Evolutionary conservation across 805 yeast genomes (phyloP).

Genomic region (Nakazawaea sp.): DNA sequence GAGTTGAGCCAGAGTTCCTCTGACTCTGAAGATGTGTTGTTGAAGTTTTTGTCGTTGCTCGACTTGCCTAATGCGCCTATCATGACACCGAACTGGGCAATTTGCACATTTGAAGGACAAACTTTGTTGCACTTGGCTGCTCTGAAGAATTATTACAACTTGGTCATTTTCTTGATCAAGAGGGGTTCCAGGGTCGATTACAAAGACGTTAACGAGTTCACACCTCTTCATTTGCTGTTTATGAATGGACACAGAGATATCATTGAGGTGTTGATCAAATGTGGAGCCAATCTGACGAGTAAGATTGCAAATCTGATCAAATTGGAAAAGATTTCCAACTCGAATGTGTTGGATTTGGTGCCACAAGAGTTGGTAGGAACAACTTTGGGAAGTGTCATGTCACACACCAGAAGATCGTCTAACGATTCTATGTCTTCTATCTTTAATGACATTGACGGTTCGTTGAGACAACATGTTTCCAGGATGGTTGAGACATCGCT

Average conservation of each 20-base stretch:
- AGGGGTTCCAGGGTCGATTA: slow-evolving; percentile 61
- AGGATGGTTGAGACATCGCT: slow-evolving; percentile 12
- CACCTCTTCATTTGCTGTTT: slow-evolving; percentile 86
- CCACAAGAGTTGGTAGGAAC: slow-evolving; percentile 8
- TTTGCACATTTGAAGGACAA: slow-evolving; percentile 80
- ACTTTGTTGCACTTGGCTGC: slow-evolving; percentile 84
- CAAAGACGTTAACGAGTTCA: slow-evolving; percentile 72
- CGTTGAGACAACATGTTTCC: slow-evolving; percentile 17
- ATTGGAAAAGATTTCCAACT: slow-evolving; percentile 32
- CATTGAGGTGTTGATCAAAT: slow-evolving; percentile 52
- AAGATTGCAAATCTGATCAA: slow-evolving; percentile 45
- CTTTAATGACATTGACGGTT: slow-evolving; percentile 15
- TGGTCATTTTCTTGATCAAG: slow-evolving; percentile 58
- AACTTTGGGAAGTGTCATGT: slow-evolving; percentile 1
- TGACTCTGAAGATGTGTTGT: slow-evolving; percentile 42
- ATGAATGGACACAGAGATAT: slow-evolving; percentile 65
- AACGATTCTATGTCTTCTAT: slow-evolving; percentile 19
- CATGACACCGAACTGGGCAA: slow-evolving; percentile 64
- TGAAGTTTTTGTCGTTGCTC: slow-evolving; percentile 49
- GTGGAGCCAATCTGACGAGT: slow-evolving; percentile 52
- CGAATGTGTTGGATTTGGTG: slow-evolving; percentile 28
- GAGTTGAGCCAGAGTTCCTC: slow-evolving; percentile 36
- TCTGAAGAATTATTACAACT: slow-evolving; percentile 58
- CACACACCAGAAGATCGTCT: slow-evolving; percentile 14
- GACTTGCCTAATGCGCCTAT: slow-evolving; percentile 60